Evolutionary conservation across 805 yeast species (phyloP), one percentile per base, ranked within the genome.

Genomic region (Monosporozyma solicola): DNA sequence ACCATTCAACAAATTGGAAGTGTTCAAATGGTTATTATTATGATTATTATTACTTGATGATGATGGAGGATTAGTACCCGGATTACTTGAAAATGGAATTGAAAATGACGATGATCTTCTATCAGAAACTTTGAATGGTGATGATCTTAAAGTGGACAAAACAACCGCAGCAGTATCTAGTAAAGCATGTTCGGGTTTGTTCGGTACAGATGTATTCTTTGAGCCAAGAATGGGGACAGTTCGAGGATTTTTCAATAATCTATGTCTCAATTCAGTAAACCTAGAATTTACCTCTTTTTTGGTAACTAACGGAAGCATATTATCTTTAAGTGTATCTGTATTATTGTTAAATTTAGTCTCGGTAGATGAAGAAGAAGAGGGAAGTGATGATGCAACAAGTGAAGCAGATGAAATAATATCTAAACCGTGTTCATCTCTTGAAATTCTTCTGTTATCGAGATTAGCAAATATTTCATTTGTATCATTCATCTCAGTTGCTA

Each of bases 81-180:
- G 31, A 43, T 43, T 43, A 24, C 31, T 43, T 7, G 41, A 48
- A 13, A 41, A 46, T n/a, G 48, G 35, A 33, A 41, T 52, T 35
- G 54, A 52, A 11, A 43, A 49, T 5, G 43, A 45, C 22, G 54
- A 50, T n/a, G 58, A 48, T 47, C 61, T 46, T 43, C 49, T 53
- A 47, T 60, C 58, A 33, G 56, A 45, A 51, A 64, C 54, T 48
- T 54, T 57, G 47, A 60, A 66, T 4, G 71, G 71, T 2, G 71
- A 66, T 11, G 71, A 67, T 52, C 70, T 59, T 67, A 67, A 61
- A 44, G 60, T 65, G 3, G 70, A 66, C 32, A 67, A 51, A 2
- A 65, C 69, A 1, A 65, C 68, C 4, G 69, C 71, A 0, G 71
- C 71, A 20, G 59, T 59, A 16, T 65, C 70, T 49, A 64, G 53